Evolutionary conservation across 179 eudicot species (phyloP).

Genomic region (Pouteria campechiana): DNA sequence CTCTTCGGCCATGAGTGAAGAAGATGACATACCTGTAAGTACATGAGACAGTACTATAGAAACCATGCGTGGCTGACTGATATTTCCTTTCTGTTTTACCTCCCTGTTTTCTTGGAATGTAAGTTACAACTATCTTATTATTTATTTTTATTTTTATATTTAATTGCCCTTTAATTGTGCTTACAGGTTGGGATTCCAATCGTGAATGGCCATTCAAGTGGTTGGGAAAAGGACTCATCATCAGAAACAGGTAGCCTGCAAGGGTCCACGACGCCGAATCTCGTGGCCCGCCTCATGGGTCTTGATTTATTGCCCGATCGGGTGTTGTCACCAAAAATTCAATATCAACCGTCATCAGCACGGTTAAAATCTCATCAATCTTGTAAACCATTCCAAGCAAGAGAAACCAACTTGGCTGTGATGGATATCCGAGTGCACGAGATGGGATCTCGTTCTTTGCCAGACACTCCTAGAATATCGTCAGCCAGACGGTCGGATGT

Average conservation of each 20-base stretch:
- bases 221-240: constrained; percentile 17
- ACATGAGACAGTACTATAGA: too few species aligned
- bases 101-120: neutral
- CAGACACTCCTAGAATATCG: constrained; percentile 42
- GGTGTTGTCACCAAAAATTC: constrained; percentile 11
- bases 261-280: constrained; percentile 57
- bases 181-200: constrained; percentile 44
- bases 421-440: neutral
- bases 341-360: constrained; percentile 4
- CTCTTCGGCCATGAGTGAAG: constrained; percentile 27
- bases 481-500: constrained; percentile 36
- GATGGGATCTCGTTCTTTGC: constrained; percentile 20
- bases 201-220: constrained; percentile 29
- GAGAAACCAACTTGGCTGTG: neutral
- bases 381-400: constrained; percentile 7
- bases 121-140: neutral
- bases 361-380: constrained; percentile 21
- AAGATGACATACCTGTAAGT: constrained; percentile 35
- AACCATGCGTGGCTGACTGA: too few species aligned
- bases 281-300: constrained; percentile 91
- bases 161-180: neutral
- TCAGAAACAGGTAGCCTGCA: constrained; percentile 46
- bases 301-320: constrained; percentile 73
- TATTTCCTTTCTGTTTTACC: neutral
- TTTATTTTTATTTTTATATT: neutral